Evolutionary conservation across 73 alveolate genomes (phyloP).

Genomic region (Halteria grandinella): DNA sequence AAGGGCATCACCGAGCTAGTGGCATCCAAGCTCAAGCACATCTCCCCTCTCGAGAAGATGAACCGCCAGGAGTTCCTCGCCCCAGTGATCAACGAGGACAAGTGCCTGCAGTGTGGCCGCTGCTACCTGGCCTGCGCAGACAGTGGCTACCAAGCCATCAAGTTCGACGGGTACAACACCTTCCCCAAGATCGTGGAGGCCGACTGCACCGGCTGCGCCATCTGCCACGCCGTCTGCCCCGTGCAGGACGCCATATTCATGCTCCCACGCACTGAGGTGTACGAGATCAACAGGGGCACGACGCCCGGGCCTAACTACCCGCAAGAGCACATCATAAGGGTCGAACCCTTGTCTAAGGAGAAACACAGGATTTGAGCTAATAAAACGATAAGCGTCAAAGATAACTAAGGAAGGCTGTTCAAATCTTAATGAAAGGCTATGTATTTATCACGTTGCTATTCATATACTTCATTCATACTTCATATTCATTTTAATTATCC

Average conservation of each 20-base stretch:
- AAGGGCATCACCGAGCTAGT: conserved; percentile 37
- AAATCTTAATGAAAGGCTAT: too few relatives aligned
- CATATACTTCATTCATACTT: too few relatives aligned
- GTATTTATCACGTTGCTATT: too few relatives aligned
- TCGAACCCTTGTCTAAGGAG: too few relatives aligned
- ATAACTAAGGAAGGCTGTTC: too few relatives aligned
- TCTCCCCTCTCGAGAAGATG: conserved; percentile 62
- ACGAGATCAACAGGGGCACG: conserved; percentile 64
- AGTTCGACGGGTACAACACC: conserved; percentile 58
- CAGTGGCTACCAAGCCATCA: conserved; percentile 67
- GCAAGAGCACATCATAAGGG: conserved; percentile 37
- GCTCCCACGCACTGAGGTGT: conserved; percentile 56
- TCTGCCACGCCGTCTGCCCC: conserved; percentile 74
- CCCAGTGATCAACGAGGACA: conserved; percentile 60
- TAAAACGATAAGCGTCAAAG: too few relatives aligned
- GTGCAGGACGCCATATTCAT: conserved; percentile 67
- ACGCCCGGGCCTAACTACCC: conserved; percentile 59
- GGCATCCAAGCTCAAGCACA: conserved; percentile 62
- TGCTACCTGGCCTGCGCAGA: conserved; percentile 69
- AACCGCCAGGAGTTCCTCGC: conserved; percentile 44
- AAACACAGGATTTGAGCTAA: too few relatives aligned
- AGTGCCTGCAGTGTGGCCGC: conserved; percentile 70
- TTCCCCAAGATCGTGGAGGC: conserved; percentile 65
- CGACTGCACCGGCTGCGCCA: conserved; percentile 74
- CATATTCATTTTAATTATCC: too few relatives aligned